Evolutionary conservation across 768 basidiomycete genomes (phyloP), one percentile per base, ranked within the genome.

Genomic region (Rhodotorula babjevae): DNA sequence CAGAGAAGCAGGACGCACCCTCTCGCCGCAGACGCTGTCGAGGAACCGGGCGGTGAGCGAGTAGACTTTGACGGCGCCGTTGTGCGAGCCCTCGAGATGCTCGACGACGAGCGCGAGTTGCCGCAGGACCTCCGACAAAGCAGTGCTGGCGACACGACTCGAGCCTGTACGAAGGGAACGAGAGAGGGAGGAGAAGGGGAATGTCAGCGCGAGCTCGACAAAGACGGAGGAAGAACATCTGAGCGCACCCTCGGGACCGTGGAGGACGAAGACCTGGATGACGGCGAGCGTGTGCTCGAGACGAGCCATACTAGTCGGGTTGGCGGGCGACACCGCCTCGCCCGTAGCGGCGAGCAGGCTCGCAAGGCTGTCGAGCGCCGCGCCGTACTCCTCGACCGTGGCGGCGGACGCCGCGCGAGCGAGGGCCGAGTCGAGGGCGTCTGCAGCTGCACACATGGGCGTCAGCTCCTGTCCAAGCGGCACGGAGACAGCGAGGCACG

Each of bases 181-280:
- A 36, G 36, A 9, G 36, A 4, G 9, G 9, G 36, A 36, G 36
- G 36, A 36, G 36, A 2, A 0, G 31, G 1, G 19, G n/a, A 7
- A 29, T 8, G 55, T 42, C 5, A 16, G 15, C 19, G 1, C 12
- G n/a, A 2, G 40, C 1, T n/a, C 55, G 29, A 21, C 6, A 18
- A 10, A 27, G 27, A 33, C 2, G 16, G 19, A 36, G 2, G 27
- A 7, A 12, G 50, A 25, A 25, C 36, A 36, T 9, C 36, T 36
- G 25, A 61, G n/a, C 66, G 16, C 52, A 69, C 74, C 74, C 29
- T 71, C 74, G 1, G 74, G 74, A 2, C 67, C 74, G n/a, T 66
- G 64, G 1, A 71, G 64, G 0, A 75, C 40, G 1, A 75, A 61
- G 2, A 75, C 47, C 47, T 56, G 47, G 3, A 67, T 64, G 15